These are phyloP conservation scores for Fusarium nurragi DNA, from an alignment of 2,329 filamentous ascomycete genomes.

Conservation along the genomic window DNA sequence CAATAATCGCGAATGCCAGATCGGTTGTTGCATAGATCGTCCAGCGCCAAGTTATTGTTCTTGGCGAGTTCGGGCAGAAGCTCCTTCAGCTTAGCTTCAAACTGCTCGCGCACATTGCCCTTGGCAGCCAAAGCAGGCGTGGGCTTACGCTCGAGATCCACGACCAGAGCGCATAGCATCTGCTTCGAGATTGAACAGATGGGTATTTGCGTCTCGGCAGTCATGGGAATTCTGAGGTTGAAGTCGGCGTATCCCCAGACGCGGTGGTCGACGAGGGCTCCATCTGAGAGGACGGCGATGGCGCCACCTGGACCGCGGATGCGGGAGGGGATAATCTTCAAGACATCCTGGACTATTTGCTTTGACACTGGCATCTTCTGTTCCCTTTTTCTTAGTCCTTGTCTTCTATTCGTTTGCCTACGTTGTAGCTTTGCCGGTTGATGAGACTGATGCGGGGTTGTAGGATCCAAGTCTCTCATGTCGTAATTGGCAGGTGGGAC, in stretches of 20 bases:
- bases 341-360: slow-evolving; percentile 12
- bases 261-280: slow-evolving; percentile 10
- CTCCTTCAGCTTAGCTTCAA: slow-evolving; percentile 19
- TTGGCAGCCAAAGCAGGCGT: slow-evolving; percentile 11
- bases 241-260: slow-evolving; percentile 35
- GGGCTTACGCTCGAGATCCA: slow-evolving; percentile 24
- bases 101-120: slow-evolving; percentile 15
- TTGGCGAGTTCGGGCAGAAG: slow-evolving; percentile 18
- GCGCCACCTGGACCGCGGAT: slow-evolving; percentile 30
- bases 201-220: slow-evolving; percentile 18
- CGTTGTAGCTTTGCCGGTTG: not conserved
- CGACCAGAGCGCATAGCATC: slow-evolving; percentile 30
- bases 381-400: not conserved
- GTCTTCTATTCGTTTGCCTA: not conserved
- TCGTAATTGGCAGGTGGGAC: slow-evolving; percentile 32
- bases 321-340: slow-evolving; percentile 19
- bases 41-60: slow-evolving; percentile 1
- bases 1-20: slow-evolving; percentile 33
- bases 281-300: slow-evolving; percentile 25
- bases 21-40: slow-evolving; percentile 27
- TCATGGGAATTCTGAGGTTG: slow-evolving; percentile 27
- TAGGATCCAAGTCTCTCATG: not conserved
- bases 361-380: slow-evolving; percentile 22
- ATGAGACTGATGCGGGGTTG: slow-evolving; percentile 19
- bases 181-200: slow-evolving; percentile 34